Evolutionary conservation across 257 asterid genomes (phyloP).

Genomic region (Solanum commersonii): DNA sequence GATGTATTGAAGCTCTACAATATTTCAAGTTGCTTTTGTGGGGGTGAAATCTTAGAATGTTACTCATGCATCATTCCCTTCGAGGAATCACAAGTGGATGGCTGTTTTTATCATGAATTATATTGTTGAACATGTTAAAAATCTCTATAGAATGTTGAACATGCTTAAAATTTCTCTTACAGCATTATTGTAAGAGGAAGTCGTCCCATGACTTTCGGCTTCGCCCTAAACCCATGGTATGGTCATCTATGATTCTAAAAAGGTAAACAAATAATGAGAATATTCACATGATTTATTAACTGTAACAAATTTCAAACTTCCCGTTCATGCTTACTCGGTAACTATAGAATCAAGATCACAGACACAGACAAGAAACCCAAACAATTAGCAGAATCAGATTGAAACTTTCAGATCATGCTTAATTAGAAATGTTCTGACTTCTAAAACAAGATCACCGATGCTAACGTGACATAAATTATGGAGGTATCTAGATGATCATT

Average conservation of each 20-base stretch:
- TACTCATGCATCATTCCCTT: not conserved
- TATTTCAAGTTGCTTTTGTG: not conserved
- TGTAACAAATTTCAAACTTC: too few species aligned
- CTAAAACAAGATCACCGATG: too few species aligned
- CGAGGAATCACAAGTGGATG: not conserved
- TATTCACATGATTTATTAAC: too few species aligned
- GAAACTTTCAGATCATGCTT: too few species aligned
- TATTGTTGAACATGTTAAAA: not conserved
- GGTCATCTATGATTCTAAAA: constrained; percentile 28
- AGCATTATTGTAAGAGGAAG: constrained; percentile 49
- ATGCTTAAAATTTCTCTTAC: constrained; percentile 6
- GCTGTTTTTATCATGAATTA: not conserved
- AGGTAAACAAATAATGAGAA: not conserved
- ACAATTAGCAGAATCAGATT: too few species aligned
- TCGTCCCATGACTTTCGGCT: constrained; percentile 69
- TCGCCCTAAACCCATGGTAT: constrained; percentile 55
- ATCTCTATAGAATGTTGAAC: not conserved
- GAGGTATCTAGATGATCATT: too few species aligned
- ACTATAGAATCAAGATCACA: not conserved
- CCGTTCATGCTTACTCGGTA: too few species aligned
- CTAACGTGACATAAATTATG: too few species aligned
- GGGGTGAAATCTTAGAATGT: not conserved
- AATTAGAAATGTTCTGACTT: too few species aligned
- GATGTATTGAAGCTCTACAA: not conserved
- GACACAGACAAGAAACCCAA: too few species aligned